Conservation (phyloP, 441 rosid genomes). For the Erodium texanum region DNA sequence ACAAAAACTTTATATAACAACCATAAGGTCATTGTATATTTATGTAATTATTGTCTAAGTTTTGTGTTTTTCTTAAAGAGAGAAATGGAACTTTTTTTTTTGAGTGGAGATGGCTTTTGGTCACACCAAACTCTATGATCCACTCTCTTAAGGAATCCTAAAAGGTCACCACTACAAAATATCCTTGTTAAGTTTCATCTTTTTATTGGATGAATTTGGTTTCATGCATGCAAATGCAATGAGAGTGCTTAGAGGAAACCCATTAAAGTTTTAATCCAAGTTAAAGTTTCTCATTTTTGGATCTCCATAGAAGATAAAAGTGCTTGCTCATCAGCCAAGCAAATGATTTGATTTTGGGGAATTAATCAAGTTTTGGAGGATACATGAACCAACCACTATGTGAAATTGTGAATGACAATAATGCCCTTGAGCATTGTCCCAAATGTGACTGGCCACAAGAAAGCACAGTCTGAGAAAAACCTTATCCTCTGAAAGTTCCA, state of each 20-base stretch:
- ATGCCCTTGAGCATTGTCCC: neutral
- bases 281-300: neutral
- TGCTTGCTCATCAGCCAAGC: too few relatives aligned
- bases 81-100: neutral
- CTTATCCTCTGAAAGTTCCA: conserved; percentile 43
- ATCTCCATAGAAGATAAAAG: too few relatives aligned
- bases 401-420: neutral
- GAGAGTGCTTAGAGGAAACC: neutral
- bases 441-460: conserved; percentile 17
- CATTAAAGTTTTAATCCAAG: neutral
- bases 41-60: too few relatives aligned
- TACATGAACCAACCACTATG: neutral
- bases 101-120: neutral
- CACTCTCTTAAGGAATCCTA: neutral
- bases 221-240: neutral
- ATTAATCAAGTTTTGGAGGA: neutral
- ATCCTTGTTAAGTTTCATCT: neutral
- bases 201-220: neutral
- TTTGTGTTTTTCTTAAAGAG: too few relatives aligned
- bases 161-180: neutral
- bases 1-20: too few relatives aligned
- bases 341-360: too few relatives aligned
- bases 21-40: too few relatives aligned
- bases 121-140: neutral
- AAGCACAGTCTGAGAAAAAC: conserved; percentile 25